These are phyloP conservation scores for Neopestalotiopsis rosae DNA, from an alignment of 2,329 filamentous ascomycete genomes.

Conservation along the genomic window DNA sequence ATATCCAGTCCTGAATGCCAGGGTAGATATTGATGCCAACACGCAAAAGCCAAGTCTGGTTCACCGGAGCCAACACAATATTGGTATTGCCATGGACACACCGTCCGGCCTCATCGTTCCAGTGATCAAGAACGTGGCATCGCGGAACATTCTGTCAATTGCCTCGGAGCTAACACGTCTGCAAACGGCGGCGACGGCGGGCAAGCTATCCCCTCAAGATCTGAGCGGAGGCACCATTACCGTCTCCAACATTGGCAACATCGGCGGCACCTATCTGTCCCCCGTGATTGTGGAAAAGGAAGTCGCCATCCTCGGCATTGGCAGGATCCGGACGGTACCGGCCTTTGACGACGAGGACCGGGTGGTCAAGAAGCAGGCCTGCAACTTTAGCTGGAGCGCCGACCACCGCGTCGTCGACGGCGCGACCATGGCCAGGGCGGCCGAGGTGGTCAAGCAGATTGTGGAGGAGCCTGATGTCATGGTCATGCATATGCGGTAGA, in stretches of 20 bases:
- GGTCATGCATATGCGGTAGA: slow-evolving; percentile 79
- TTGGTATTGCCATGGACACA: slow-evolving; percentile 95
- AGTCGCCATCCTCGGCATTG: slow-evolving; percentile 90
- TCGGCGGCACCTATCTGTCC: slow-evolving; percentile 89
- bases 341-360: slow-evolving; percentile 69
- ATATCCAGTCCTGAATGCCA: slow-evolving; percentile 86
- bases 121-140: slow-evolving; percentile 84
- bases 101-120: slow-evolving; percentile 88
- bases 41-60: slow-evolving; percentile 75
- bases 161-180: slow-evolving; percentile 78
- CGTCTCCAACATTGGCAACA: slow-evolving; percentile 93
- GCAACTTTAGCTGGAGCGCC: slow-evolving; percentile 95
- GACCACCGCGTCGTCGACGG: slow-evolving; percentile 95
- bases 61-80: slow-evolving; percentile 86
- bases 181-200: slow-evolving; percentile 73
- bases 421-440: slow-evolving; percentile 90
- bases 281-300: slow-evolving; percentile 91
- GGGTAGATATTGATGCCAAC: slow-evolving; percentile 67
- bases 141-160: slow-evolving; percentile 77
- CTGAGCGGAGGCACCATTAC: slow-evolving; percentile 90
- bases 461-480: slow-evolving; percentile 88
- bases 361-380: slow-evolving; percentile 78
- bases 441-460: slow-evolving; percentile 76
- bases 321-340: slow-evolving; percentile 79
- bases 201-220: slow-evolving; percentile 76